Evolutionary conservation across 2,329 filamentous ascomycete genomes (phyloP).

Genomic region (Neospermospora avenae): DNA sequence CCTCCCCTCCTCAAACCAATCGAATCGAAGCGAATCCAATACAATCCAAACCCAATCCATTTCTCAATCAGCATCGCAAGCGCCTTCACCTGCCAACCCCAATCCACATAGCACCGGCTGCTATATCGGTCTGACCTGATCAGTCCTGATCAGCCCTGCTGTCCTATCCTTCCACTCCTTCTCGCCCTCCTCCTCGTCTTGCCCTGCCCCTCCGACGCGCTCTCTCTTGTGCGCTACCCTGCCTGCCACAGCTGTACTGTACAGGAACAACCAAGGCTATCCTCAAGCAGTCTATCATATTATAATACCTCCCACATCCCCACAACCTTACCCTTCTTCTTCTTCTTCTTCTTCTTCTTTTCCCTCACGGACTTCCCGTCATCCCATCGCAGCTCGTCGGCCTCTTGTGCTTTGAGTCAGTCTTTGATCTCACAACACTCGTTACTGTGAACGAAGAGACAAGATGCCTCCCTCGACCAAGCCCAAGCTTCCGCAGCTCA

Average conservation of each 20-base stretch:
- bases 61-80: too few relatives aligned
- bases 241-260: slow-evolving; percentile 10
- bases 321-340: slow-evolving; percentile 11
- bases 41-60: too few relatives aligned
- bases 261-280: slow-evolving; percentile 13
- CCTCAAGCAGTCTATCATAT: slow-evolving; percentile 20
- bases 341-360: too few relatives aligned
- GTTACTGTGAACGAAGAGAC: slow-evolving; percentile 23
- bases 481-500: slow-evolving; percentile 59
- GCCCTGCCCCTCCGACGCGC: slow-evolving; percentile 8
- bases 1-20: not conserved
- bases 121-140: slow-evolving; percentile 25
- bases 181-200: not conserved
- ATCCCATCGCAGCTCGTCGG: slow-evolving; percentile 26
- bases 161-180: slow-evolving; percentile 11
- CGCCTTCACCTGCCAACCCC: slow-evolving; percentile 13
- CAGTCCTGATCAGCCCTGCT: slow-evolving; percentile 18
- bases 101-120: slow-evolving; percentile 32
- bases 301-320: slow-evolving; percentile 31
- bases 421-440: slow-evolving; percentile 29
- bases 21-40: too few relatives aligned
- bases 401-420: slow-evolving; percentile 29
- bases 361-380: slow-evolving; percentile 30
- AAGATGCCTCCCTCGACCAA: slow-evolving; percentile 34
- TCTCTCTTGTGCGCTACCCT: not conserved